Evolutionary conservation across 1,139 yeast genomes (phyloP), one percentile per base, ranked within the genome.

Genomic region (Blastobotrys proliferans): DNA sequence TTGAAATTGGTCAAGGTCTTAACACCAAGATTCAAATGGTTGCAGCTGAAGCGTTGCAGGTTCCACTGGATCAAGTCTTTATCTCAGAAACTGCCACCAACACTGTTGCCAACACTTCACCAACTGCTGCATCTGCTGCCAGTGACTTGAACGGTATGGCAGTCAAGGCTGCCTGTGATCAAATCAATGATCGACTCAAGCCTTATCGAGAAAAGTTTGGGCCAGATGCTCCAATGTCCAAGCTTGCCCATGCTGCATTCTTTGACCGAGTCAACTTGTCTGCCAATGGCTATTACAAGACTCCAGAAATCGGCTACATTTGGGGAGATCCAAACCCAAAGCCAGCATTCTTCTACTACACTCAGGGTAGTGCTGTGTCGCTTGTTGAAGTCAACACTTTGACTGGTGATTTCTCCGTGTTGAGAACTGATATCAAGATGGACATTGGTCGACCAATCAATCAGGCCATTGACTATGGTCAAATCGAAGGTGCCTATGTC

Each of bases 1-100:
- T 70, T n/a, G 75, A 70, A 47, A 70, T 70, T 63, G 75, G 75
- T 19, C 75, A 70, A 50, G 75, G 75, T n/a, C 52, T 70, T 35
- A 64, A 66, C 42, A 70, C 74, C n/a, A 71, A 70, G 50, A 69
- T 70, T 74, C 61, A 65, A 10, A 69, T 68, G 72, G 53, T 70
- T 28, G 66, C 68, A 21, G 74, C 75, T 1, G 58, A 66, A 38
- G 72, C 66, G 47, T 58, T 70, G 25, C 59, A 60, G 3, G 69
- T 70, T 10, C 67, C 71, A 2, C 50, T 67, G 28, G 69, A 66
- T 3, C 52, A 63, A 29, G 64, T 68, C 2, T 69, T 66, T 48
- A 64, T 70, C 27, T 63, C 70, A 27, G 75, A 70, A 50, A 69
- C 74, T 1, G 60, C 73, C 1, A 70, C 75, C 9, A 68, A 70